These are phyloP conservation scores for Phytophthora fragariae DNA, from an alignment of 352 stramenopile genomes.

Conservation along the genomic window DNA sequence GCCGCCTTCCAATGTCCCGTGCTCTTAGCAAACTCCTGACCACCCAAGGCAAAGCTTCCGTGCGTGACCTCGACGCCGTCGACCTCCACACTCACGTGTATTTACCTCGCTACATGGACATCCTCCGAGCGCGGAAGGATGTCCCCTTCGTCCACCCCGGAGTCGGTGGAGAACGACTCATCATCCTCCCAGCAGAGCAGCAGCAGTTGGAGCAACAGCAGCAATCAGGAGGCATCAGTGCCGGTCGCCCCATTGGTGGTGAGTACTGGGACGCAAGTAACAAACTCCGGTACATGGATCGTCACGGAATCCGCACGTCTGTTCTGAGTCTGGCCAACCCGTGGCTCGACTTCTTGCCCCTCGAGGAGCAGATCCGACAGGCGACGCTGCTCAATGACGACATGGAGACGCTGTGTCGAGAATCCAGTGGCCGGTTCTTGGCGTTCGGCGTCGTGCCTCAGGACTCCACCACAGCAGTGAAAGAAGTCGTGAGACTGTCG, in stretches of 20 bases:
- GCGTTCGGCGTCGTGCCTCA: conserved; percentile 66
- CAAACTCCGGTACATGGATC: conserved; percentile 77
- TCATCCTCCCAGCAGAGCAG: conserved; percentile 68
- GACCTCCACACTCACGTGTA: conserved; percentile 80
- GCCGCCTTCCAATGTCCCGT: conserved; percentile 26
- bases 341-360: conserved; percentile 73
- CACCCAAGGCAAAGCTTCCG: conserved; percentile 45
- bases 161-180: conserved; percentile 47
- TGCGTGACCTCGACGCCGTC: conserved; percentile 50
- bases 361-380: conserved; percentile 51
- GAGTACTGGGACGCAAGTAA: conserved; percentile 65
- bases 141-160: conserved; percentile 56
- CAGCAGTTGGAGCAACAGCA: conserved; percentile 43
- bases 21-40: conserved; percentile 37
- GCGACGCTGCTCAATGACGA: conserved; percentile 63
- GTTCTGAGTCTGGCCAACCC: conserved; percentile 74
- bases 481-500: conserved; percentile 49
- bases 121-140: conserved; percentile 51
- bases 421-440: conserved; percentile 52
- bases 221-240: conserved; percentile 40
- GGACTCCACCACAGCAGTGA: conserved; percentile 41
- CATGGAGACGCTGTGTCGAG: conserved; percentile 53
- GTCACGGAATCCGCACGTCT: conserved; percentile 61
- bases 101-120: conserved; percentile 69
- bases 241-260: conserved; percentile 58